phyloP scores from a whole-genome alignment of 306 rosid species.

The cucumber (Cucumis sativus) region Cucumber_9930_V3 NC_026661.2:20806001-20806500 shows the following conservation, averaged over 20 bases:
- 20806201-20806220: conserved; percentile 11
- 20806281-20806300: conserved; percentile 50
- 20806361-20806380: conserved; percentile 63
- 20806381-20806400: conserved; percentile 55
- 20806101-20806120: not conserved
- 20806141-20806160: not conserved
- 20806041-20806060: not conserved
- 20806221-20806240: conserved; percentile 77
- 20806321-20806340: conserved; percentile 57
- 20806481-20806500: conserved; percentile 46
- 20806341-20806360: conserved; percentile 64
- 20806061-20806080: not conserved
- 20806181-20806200: not conserved
- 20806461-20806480: conserved; percentile 67
- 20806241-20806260: conserved; percentile 53
- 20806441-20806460: conserved; percentile 53
- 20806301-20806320: conserved; percentile 53
- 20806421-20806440: conserved; percentile 38
- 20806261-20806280: conserved; percentile 62
- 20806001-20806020: not conserved
- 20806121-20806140: not conserved
- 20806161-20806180: not conserved
- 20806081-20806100: not conserved
- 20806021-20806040: not conserved
- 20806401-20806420: conserved; percentile 53